These are phyloP conservation scores for Agrocybe praecox DNA, from an alignment of 768 basidiomycete genomes.

Conservation along the genomic window DNA sequence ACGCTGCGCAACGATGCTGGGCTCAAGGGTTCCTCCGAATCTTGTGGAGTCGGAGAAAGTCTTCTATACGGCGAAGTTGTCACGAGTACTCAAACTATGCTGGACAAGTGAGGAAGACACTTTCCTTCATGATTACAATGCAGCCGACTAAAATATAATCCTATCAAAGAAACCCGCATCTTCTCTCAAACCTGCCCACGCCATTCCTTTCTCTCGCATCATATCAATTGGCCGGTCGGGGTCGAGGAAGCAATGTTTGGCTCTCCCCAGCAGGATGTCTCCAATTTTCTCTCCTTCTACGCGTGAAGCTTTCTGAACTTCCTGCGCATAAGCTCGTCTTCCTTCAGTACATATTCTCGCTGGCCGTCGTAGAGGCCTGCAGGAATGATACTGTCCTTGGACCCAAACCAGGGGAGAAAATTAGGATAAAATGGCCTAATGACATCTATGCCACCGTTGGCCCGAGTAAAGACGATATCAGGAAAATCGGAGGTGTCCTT, in stretches of 20 bases:
- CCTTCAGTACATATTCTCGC: conserved; percentile 87
- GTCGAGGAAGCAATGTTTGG: conserved; percentile 90
- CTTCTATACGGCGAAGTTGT: conserved; percentile 88
- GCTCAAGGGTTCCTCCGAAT: conserved; percentile 18
- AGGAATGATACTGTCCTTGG: conserved; percentile 59
- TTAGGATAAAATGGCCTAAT: conserved; percentile 96
- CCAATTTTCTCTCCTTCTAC: conserved; percentile 76
- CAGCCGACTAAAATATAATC: not conserved
- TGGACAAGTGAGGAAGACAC: conserved; percentile 73
- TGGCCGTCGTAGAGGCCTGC: conserved; percentile 90
- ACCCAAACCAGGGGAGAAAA: conserved; percentile 46
- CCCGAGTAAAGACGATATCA: conserved; percentile 46
- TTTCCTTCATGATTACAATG: not conserved
- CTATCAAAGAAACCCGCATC: conserved; percentile 65
- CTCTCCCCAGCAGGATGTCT: conserved; percentile 91
- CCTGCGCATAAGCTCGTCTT: conserved; percentile 80
- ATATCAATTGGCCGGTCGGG: conserved; percentile 85
- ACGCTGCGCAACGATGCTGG: conserved; percentile 29
- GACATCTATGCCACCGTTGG: conserved; percentile 81
- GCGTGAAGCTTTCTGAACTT: conserved; percentile 44
- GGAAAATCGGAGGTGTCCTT: conserved; percentile 90
- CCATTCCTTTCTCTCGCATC: conserved; percentile 86
- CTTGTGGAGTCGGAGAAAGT: conserved; percentile 73
- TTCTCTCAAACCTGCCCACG: conserved; percentile 69
- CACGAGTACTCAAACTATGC: conserved; percentile 92